phyloP scores from a whole-genome alignment of 129 eudicot species.

The Heracleum sosnowskyi region DNA sequence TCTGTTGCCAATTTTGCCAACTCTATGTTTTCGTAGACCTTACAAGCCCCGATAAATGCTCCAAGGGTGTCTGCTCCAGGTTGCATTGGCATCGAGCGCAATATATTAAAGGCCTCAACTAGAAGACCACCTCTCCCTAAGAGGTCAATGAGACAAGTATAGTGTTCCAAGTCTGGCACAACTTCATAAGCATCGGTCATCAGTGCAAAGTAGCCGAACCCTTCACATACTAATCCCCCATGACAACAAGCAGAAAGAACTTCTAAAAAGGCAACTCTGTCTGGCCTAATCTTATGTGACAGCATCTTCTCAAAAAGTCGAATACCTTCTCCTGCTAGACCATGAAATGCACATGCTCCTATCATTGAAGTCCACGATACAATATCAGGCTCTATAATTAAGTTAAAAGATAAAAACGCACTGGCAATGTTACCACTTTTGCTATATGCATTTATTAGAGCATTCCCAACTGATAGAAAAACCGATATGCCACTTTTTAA shows the following conservation, averaged over 20 bases:
- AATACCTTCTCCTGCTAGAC: constrained; percentile 34
- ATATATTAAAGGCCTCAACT: constrained; percentile 33
- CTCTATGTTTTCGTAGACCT: constrained; percentile 37
- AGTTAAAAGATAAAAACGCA: constrained; percentile 31
- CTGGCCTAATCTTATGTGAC: constrained; percentile 29
- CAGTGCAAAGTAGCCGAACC: constrained; percentile 43
- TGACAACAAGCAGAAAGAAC: constrained; percentile 65
- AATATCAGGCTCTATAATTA: constrained; percentile 42
- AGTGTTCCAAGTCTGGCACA: constrained; percentile 43
- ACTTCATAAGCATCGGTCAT: constrained; percentile 40
- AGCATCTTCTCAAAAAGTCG: constrained; percentile 41
- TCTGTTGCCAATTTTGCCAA: constrained; percentile 53
- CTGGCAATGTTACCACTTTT: constrained; percentile 38
- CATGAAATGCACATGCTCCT: constrained; percentile 52
- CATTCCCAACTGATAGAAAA: constrained; percentile 38
- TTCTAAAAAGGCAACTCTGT: constrained; percentile 46
- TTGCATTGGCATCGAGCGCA: constrained; percentile 34
- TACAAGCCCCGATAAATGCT: constrained; percentile 58
- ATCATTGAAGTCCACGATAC: constrained; percentile 53
- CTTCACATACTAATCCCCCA: constrained; percentile 52
- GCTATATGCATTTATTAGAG: constrained; percentile 41
- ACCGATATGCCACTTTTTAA: constrained; percentile 26
- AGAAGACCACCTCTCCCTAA: constrained; percentile 55
- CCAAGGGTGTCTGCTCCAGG: constrained; percentile 45
- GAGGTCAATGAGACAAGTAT: constrained; percentile 63